These are phyloP conservation scores for Ustilago hordei DNA, from an alignment of 1,284 basidiomycete genomes.

Conservation along the genomic window DNA sequence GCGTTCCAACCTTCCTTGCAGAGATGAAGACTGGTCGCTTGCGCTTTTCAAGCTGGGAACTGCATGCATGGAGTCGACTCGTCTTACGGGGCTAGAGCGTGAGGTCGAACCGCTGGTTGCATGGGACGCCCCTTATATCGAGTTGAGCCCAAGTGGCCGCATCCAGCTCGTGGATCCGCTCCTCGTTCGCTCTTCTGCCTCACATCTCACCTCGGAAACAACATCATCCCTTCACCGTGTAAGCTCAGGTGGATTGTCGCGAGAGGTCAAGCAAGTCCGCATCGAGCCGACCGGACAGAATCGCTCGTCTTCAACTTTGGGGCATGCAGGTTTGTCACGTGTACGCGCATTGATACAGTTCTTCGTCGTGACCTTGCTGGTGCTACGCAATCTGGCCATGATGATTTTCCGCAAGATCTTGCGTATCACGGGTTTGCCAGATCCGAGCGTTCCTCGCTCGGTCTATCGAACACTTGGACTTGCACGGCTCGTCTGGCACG, in stretches of 20 bases:
- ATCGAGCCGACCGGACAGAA: slow-evolving; percentile 33
- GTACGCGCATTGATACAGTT: slow-evolving; percentile 26
- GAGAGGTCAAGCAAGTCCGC: slow-evolving; percentile 52
- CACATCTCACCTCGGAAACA: neutral
- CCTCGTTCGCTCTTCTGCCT: neutral
- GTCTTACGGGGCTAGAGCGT: slow-evolving; percentile 55
- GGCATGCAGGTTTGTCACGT: slow-evolving; percentile 25
- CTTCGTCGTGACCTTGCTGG: slow-evolving; percentile 15
- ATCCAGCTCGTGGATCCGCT: slow-evolving; percentile 33
- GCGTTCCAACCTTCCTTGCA: slow-evolving; percentile 48
- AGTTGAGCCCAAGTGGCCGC: slow-evolving; percentile 47
- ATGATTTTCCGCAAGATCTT: slow-evolving; percentile 15
- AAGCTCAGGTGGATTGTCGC: slow-evolving; percentile 28
- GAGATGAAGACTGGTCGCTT: slow-evolving; percentile 60
- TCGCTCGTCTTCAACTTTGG: slow-evolving; percentile 14
- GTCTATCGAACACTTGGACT: slow-evolving; percentile 37
- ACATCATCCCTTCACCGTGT: neutral
- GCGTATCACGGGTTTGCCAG: slow-evolving; percentile 23
- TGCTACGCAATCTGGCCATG: slow-evolving; percentile 18
- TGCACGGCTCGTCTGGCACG: slow-evolving; percentile 64
- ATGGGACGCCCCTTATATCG: slow-evolving; percentile 58
- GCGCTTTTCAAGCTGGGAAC: slow-evolving; percentile 65
- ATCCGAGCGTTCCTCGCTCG: slow-evolving; percentile 38
- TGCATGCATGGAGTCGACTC: slow-evolving; percentile 64
- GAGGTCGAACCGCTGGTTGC: slow-evolving; percentile 54